Conservation (phyloP, 2,329 filamentous ascomycete species). For the Penicillium sp. region DNA sequence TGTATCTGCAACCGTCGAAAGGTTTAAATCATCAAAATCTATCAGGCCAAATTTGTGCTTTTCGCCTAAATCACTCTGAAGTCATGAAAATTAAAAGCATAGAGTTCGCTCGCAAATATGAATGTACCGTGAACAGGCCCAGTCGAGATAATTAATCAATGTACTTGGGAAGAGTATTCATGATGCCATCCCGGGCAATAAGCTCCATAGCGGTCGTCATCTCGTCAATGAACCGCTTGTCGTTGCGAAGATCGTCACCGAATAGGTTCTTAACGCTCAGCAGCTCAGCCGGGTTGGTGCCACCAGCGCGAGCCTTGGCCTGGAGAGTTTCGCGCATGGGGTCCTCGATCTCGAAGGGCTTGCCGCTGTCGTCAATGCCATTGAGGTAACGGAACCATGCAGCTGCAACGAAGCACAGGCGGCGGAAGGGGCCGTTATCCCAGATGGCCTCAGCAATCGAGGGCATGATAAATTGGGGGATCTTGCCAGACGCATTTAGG, state of each 20-base stretch:
- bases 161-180: constrained; percentile 54
- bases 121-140: background rate
- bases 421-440: constrained; percentile 46
- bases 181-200: constrained; percentile 49
- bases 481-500: constrained; percentile 55
- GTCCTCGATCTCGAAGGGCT: constrained; percentile 45
- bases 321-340: constrained; percentile 52
- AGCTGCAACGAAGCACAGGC: constrained; percentile 50
- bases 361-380: constrained; percentile 52
- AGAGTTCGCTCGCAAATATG: background rate
- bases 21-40: background rate
- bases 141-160: constrained; percentile 31
- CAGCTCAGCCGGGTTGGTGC: constrained; percentile 43
- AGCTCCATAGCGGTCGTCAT: constrained; percentile 50
- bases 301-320: constrained; percentile 47
- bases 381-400: constrained; percentile 55
- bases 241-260: constrained; percentile 52
- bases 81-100: background rate
- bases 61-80: background rate
- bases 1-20: background rate
- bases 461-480: constrained; percentile 48
- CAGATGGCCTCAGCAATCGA: constrained; percentile 46
- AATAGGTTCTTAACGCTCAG: constrained; percentile 51
- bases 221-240: constrained; percentile 51
- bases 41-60: background rate